phyloP scores from a whole-genome alignment of 2,329 filamentous ascomycete species.

The Colletotrichum chlorophyti region DNA sequence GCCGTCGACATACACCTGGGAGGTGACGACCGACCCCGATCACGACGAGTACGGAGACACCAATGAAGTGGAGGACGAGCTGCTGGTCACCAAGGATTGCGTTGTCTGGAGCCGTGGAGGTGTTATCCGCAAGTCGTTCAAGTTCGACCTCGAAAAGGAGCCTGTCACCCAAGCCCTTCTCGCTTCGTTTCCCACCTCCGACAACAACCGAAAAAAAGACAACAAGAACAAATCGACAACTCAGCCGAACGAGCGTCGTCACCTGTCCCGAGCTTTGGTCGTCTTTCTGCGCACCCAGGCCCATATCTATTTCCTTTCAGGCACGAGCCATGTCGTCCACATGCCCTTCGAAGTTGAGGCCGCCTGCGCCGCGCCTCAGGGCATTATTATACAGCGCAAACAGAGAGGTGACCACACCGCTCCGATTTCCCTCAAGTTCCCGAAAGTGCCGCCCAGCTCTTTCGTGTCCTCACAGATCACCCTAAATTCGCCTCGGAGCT shows the following conservation, averaged over 20 bases:
- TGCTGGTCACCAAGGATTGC: slow-evolving; percentile 75
- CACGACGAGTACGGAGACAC: slow-evolving; percentile 41
- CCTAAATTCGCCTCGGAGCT: slow-evolving; percentile 54
- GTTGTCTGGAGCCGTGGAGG: slow-evolving; percentile 91
- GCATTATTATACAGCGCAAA: slow-evolving; percentile 87
- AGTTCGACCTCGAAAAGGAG: slow-evolving; percentile 87
- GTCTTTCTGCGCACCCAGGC: slow-evolving; percentile 92
- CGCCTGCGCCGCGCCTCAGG: slow-evolving; percentile 81
- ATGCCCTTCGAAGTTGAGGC: slow-evolving; percentile 94
- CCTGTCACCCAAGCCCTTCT: slow-evolving; percentile 85
- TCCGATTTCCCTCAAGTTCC: slow-evolving; percentile 62
- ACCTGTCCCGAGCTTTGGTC: slow-evolving; percentile 74
- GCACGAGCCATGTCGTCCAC: slow-evolving; percentile 87
- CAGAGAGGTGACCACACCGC: slow-evolving; percentile 58
- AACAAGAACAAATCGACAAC: slow-evolving; percentile 18
- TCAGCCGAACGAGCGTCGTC: slow-evolving; percentile 23
- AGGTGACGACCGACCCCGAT: slow-evolving; percentile 55
- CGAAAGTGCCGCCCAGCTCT: slow-evolving; percentile 78
- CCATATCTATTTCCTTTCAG: slow-evolving; percentile 90
- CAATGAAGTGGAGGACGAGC: slow-evolving; percentile 72
- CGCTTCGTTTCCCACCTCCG: slow-evolving; percentile 75
- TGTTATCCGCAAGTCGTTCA: slow-evolving; percentile 84
- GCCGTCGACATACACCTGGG: slow-evolving; percentile 76
- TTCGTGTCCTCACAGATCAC: slow-evolving; percentile 76
- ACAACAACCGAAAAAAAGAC: slow-evolving; percentile 40